These are phyloP conservation scores for Yamadazyma phyllophila DNA, from an alignment of 805 yeast species.

Conservation along the genomic window DNA sequence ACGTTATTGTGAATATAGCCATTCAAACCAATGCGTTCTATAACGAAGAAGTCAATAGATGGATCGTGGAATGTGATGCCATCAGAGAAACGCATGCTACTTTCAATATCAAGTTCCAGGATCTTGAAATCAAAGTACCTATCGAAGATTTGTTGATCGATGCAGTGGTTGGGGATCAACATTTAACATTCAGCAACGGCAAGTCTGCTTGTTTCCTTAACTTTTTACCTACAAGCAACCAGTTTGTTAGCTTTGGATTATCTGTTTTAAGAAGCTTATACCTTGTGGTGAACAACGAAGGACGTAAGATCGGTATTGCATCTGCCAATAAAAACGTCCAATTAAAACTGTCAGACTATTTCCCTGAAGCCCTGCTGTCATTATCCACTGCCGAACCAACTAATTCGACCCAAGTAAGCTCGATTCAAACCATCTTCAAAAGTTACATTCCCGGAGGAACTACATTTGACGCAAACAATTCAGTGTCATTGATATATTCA, in stretches of 20 bases:
- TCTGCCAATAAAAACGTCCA: conserved; percentile 33
- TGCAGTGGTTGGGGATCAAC: conserved; percentile 32
- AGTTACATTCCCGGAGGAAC: conserved; percentile 14
- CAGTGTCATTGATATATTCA: conserved; percentile 8
- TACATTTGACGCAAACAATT: neutral
- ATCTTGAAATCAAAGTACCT: conserved; percentile 49
- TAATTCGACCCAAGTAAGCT: neutral
- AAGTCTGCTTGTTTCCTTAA: conserved; percentile 55
- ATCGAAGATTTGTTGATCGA: conserved; percentile 44
- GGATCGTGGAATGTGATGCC: conserved; percentile 62
- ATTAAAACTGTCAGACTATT: conserved; percentile 11
- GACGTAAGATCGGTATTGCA: conserved; percentile 54
- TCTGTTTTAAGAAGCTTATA: conserved; percentile 53
- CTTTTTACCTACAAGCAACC: conserved; percentile 48
- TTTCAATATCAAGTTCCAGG: conserved; percentile 53
- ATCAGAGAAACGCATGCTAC: conserved; percentile 48
- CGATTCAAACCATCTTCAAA: conserved; percentile 9
- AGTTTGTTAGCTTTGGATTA: conserved; percentile 57
- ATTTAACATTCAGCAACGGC: conserved; percentile 52
- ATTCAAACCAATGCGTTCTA: conserved; percentile 69
- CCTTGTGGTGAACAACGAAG: conserved; percentile 64
- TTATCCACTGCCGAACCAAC: neutral
- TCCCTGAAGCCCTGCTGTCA: neutral
- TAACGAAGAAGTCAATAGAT: conserved; percentile 41
- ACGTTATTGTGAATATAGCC: conserved; percentile 58